Percentiles rank a stretch among this genome's conserved stretches.
phyloP scores from a whole-genome alignment of 768 basidiomycete species.

The Suillus paluster region DNA sequence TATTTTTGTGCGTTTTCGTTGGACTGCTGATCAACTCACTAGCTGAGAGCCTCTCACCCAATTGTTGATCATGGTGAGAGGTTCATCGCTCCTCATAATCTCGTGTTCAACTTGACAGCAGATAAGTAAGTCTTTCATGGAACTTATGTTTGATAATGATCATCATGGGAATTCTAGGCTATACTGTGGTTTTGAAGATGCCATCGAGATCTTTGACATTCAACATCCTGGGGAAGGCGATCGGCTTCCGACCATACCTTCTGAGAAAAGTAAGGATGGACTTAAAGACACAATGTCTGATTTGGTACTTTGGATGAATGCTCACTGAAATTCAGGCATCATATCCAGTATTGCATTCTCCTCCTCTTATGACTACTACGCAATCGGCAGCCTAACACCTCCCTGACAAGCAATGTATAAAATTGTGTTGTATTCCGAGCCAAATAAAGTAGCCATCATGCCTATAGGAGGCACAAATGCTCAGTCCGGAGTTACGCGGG shows the following conservation, averaged over 20 bases:
- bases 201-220: conserved; percentile 86
- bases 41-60: conserved; percentile 90
- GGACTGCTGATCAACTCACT: neutral
- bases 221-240: conserved; percentile 72
- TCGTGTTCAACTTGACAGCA: conserved; percentile 75
- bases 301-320: conserved; percentile 8
- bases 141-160: neutral
- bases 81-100: conserved; percentile 81
- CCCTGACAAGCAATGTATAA: conserved; percentile 50
- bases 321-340: conserved; percentile 59
- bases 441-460: conserved; percentile 56
- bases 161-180: conserved; percentile 48
- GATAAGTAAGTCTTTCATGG: conserved; percentile 54
- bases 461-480: conserved; percentile 60
- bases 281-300: conserved; percentile 69
- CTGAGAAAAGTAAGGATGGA: conserved; percentile 80
- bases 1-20: neutral
- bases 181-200: conserved; percentile 86
- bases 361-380: conserved; percentile 66
- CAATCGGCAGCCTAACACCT: conserved; percentile 75
- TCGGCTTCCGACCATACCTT: conserved; percentile 70
- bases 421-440: conserved; percentile 70
- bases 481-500: conserved; percentile 5
- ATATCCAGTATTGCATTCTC: conserved; percentile 85
- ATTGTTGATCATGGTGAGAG: conserved; percentile 94